Evolutionary conservation across 495 filamentous ascomycete species (phyloP), one percentile per base, ranked within the genome.

Genomic region (Aspergillus incahuasiensis): DNA sequence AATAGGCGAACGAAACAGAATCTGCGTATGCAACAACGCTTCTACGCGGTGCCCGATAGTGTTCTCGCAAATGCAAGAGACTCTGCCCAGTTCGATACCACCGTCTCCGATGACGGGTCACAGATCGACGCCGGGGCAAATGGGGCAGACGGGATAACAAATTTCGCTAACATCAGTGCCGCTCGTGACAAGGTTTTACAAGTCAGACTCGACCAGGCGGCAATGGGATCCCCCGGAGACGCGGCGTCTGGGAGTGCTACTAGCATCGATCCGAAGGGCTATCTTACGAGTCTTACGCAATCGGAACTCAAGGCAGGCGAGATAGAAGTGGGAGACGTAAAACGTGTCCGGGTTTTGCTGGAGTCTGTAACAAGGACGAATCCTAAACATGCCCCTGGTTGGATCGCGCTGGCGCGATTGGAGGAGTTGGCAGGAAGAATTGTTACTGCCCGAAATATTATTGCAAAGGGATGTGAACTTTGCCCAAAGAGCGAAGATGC

Each of bases 331-430:
- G 94, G 95, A 11, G 94, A 99, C 63, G 88, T 99, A 63, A 96
- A 96, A 63, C 86, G 92, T 64, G 92, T 92, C n/a, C 81, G 95
- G n/a, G 83, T 88, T 50, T 79, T 99, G 34, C 78, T 97, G 16
- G 91, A 96, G 65, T 95, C 90, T 0, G 95, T 97, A 35, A 95
- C 95, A 61, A 90, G 89, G 64, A 96, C 92, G 19, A 99, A 99
- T 65, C 89, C 90, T 0, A 90, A 90, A 45, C 92, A 97, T 63
- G 91, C 87, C 0, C 91, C 92, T n/a, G 95, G 91, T 34, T 97
- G 92, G 89, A 92, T 97, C 63, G 94, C 94, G 5, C 86, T 91
- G 15, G 89, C 91, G n/a, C 83, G 92, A 60, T 69, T 99, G 54
- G 95, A 99, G 66, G 90, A 96, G 63, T 70, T 92, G 35, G 94